Conservation (phyloP, 208 protist species). For the Borovskyia barvae region DNA sequence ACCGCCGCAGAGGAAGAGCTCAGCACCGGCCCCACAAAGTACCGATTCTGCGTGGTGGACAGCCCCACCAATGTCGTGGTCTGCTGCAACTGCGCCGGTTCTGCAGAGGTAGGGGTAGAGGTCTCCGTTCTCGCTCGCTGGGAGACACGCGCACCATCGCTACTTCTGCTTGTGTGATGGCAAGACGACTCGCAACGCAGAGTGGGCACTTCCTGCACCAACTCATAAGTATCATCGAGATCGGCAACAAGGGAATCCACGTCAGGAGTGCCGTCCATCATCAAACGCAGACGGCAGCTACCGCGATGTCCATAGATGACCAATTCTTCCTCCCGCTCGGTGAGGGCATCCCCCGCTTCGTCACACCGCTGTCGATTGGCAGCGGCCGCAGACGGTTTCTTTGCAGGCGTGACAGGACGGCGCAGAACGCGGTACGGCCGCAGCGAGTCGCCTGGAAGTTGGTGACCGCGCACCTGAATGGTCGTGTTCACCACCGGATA, state of each 20-base stretch:
- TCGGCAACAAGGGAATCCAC: constrained; percentile 30
- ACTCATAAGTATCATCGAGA: constrained; percentile 20
- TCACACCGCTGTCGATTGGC: neutral
- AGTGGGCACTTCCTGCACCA: constrained; percentile 22
- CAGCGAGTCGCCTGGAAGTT: constrained; percentile 18
- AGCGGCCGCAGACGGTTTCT: too few relatives aligned
- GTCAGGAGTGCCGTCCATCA: constrained; percentile 60
- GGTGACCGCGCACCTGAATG: constrained; percentile 17
- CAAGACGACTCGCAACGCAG: too few relatives aligned
- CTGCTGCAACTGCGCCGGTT: neutral
- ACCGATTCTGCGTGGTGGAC: constrained; percentile 23
- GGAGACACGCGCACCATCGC: neutral
- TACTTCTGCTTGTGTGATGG: neutral
- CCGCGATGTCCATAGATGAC: constrained; percentile 47
- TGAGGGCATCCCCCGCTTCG: neutral
- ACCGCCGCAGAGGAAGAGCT: constrained; percentile 7
- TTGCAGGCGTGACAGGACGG: neutral
- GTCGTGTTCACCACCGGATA: constrained; percentile 48
- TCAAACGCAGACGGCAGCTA: constrained; percentile 33
- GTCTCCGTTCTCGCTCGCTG: constrained; percentile 5
- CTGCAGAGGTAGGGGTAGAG: neutral
- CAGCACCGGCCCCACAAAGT: constrained; percentile 11
- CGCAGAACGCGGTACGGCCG: constrained; percentile 18
- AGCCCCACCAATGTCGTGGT: constrained; percentile 20
- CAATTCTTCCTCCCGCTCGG: constrained; percentile 8